Percentiles rank a stretch among this genome's conserved stretches.
Conservation (phyloP, 306 rosid species). For the Prunus padus region DNA sequence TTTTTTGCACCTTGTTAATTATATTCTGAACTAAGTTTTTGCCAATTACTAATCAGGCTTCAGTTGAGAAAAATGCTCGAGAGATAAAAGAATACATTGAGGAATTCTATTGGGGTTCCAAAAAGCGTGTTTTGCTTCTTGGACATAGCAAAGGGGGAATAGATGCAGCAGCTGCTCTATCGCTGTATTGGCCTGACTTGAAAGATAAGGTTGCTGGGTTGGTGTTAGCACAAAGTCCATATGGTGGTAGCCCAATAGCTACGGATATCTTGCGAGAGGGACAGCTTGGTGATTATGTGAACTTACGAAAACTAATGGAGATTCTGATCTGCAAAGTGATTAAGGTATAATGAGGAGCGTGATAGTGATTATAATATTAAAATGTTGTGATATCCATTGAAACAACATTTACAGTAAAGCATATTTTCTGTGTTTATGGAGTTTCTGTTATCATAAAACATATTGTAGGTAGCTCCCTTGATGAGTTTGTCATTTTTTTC, state of each 20-base stretch:
- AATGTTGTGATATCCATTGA: not conserved
- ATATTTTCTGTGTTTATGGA: not conserved
- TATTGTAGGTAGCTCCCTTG: not conserved
- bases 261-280: constrained; percentile 96
- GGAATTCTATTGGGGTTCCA: constrained; percentile 96
- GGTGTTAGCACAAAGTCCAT: constrained; percentile 94
- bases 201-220: constrained; percentile 96
- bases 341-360: constrained; percentile 51
- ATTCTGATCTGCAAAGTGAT: constrained; percentile 80
- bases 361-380: not conserved
- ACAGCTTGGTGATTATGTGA: constrained; percentile 95
- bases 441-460: not conserved
- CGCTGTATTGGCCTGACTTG: constrained; percentile 93
- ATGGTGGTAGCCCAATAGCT: constrained; percentile 97
- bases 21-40: constrained; percentile 28
- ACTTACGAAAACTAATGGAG: constrained; percentile 86
- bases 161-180: constrained; percentile 97
- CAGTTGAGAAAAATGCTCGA: constrained; percentile 95
- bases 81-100: constrained; percentile 92
- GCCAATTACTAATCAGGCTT: constrained; percentile 49
- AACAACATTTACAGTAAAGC: not conserved
- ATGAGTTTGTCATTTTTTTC: not conserved
- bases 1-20: constrained; percentile 3
- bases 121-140: constrained; percentile 83
- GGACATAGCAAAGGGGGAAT: constrained; percentile 99